A percentile compares a stretch with the other conserved stretches of the same genome.
Evolutionary conservation across 1,139 yeast genomes (phyloP).

Genomic region (Pichia kudriavzevii): DNA sequence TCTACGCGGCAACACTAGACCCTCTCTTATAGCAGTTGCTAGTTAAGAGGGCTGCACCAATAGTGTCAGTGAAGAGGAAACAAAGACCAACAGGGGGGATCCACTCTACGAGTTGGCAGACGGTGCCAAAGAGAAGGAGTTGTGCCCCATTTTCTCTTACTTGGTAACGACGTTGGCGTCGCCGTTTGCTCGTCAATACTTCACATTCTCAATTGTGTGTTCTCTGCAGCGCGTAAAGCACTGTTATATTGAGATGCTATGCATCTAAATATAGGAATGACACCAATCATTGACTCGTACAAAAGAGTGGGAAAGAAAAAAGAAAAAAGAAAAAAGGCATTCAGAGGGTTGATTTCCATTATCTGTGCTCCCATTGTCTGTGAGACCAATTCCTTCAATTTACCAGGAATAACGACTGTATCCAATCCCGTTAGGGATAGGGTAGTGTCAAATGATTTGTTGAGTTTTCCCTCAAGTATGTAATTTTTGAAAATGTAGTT

Average conservation of each 20-base stretch:
- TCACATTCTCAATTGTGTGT: slow-evolving; percentile 18
- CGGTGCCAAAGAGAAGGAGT: slow-evolving; percentile 42
- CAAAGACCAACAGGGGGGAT: slow-evolving; percentile 51
- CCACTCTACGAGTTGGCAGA: slow-evolving; percentile 51
- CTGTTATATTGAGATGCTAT: slow-evolving; percentile 14
- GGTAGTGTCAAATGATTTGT: slow-evolving; percentile 22
- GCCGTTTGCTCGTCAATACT: slow-evolving; percentile 20
- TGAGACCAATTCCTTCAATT: slow-evolving; percentile 24
- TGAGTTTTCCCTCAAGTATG: slow-evolving; percentile 21
- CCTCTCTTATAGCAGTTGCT: not conserved
- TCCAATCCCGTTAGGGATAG: slow-evolving; percentile 23
- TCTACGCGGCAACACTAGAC: slow-evolving; percentile 2
- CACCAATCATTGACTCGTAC: slow-evolving; percentile 13
- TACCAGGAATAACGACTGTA: slow-evolving; percentile 25
- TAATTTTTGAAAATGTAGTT: slow-evolving; percentile 20
- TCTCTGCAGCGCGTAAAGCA: slow-evolving; percentile 15
- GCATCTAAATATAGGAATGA: slow-evolving; percentile 23
- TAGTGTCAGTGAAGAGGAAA: slow-evolving; percentile 58
- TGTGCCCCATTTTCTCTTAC: slow-evolving; percentile 25
- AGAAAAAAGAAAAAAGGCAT: no score
- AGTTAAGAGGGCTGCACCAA: slow-evolving; percentile 50
- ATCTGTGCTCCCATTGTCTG: slow-evolving; percentile 20
- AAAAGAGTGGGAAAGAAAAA: not conserved
- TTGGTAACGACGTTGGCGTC: slow-evolving; percentile 28
- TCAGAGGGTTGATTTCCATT: slow-evolving; percentile 10